Base-by-base conservation (phyloP, 805 yeast genomes). In the Barnettozyma vustinii region DNA sequence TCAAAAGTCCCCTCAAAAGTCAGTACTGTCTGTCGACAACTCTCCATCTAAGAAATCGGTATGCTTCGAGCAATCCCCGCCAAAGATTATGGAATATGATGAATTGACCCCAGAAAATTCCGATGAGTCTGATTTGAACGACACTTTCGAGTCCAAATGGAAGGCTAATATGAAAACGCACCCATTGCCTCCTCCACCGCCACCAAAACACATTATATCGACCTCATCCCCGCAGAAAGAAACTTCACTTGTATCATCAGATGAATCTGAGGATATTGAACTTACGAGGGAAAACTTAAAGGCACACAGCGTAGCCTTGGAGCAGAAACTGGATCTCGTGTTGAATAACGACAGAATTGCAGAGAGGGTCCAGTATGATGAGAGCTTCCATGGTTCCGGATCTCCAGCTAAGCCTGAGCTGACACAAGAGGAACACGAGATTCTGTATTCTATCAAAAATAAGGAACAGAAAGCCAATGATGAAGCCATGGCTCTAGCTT, bases 281-380 rank as follows among this genome's bases (percentile, higher is more conserved):
- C 48, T 64, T 16, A 61, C 66, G 2, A 62, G 57, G 9, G 63
- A 62, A 18, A 64, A 66, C 1, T 41, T 68, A 6, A 43, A 48
- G 15, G 48, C 51, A 15, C 53, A 51, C 49, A 56, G 57, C 50
- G 67, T 58, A 60, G 65, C 64, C 44, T 59, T 76, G 37, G 72
- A 72, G 51, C 74, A 76, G 51, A 75, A 72, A 56, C 62, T 77
- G 48, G 75, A 73, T 48, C 64, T 75, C 2, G 73, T 70, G 40
- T 61, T 76, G 15, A 63, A 63, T 27, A 51, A 54, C 13, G 52
- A 56, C 21, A 59, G 57, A 1, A 46, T 61, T 2, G 50, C 62
- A 9, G 49, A 53, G 47, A 52, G 55, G 46, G 56, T 59, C 21
- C 59, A 52, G 36, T 45, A 57, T 39, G 61, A 56, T 50, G 63